Base-by-base conservation (phyloP, 352 stramenopile species). In the Globisporangium splendens region DNA sequence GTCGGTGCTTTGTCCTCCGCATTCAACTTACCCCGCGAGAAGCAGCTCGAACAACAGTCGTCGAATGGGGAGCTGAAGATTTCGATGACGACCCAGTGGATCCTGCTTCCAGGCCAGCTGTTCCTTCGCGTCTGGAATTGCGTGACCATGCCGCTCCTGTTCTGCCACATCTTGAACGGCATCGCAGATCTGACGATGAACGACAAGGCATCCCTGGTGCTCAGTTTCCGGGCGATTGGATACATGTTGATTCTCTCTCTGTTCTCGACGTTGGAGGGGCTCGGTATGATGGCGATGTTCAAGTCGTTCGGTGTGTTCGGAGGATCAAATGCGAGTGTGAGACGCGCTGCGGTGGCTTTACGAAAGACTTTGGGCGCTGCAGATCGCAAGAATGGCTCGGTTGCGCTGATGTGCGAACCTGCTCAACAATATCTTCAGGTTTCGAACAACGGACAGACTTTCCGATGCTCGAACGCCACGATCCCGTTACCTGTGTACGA, bases 91-190 rank as follows among this genome's bases (percentile, higher is more conserved):
- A 61, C 59, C 1, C 66, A 59, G 18, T 86, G 77, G 77, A 50
- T 86, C 8, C 46, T 83, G 38, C 46, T 84, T 0, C 77, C 77
- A 8, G 73, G 72, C 0, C 59, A 69, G 21, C 58, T 86, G 8
- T 86, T 86, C 31, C 18, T 79, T 7, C 73, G 77, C 1, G 52
- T 70, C 1, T 87, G 77, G 77, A 74, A 65, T 46, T 78, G 71
- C 13, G 55, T 79, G 31, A 62, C 63, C 8, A 58, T 77, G 46
- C 66, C 71, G 8, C 65, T 87, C 47, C 46, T 84, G 3, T 62
- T 84, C 21, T 87, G 77, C 62, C 75, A 84, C 33, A 58, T 75
- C 0, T 55, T 70, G 17, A 84, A 74, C 18, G 68, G 69, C 17
- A n/a, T 79, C 7, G 66, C 67, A 0, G 77, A 87, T 41, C 57